Percentiles rank a stretch among this genome's conserved stretches.
Evolutionary conservation across 1,284 basidiomycete genomes (phyloP).

Genomic region (Mycena citricolor): DNA sequence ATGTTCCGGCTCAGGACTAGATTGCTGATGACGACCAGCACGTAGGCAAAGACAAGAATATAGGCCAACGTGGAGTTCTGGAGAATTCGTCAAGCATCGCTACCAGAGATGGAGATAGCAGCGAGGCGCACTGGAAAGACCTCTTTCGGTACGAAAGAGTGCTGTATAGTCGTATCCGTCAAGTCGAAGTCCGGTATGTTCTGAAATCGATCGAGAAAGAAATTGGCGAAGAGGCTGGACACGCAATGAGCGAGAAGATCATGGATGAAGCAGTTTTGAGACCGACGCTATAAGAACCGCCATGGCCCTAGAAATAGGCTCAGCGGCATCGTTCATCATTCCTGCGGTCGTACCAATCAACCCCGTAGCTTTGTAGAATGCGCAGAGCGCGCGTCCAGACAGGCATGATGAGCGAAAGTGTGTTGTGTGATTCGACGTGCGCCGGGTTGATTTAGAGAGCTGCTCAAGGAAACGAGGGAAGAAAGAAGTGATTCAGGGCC

Average conservation of each 20-base stretch:
- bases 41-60: slow-evolving; percentile 21
- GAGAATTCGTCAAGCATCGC: not conserved
- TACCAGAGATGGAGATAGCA: not conserved
- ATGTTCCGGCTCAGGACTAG: slow-evolving; percentile 23
- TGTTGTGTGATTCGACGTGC: too few species aligned
- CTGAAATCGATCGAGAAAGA: slow-evolving; percentile 26
- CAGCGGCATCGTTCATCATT: too few species aligned
- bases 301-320: slow-evolving; percentile 3
- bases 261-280: not conserved
- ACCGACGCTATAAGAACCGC: slow-evolving; percentile 8
- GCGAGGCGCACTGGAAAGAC: slow-evolving; percentile 21
- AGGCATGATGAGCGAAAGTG: too few species aligned
- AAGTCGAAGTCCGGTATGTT: slow-evolving; percentile 25
- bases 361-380: slow-evolving; percentile 16
- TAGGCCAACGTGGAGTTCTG: slow-evolving; percentile 17
- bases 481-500: too few species aligned
- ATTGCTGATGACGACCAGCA: slow-evolving; percentile 24
- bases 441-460: too few species aligned
- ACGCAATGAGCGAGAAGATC: not conserved
- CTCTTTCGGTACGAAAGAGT: slow-evolving; percentile 20
- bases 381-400: slow-evolving; percentile 8
- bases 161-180: slow-evolving; percentile 26
- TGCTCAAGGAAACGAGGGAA: too few species aligned
- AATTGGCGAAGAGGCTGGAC: slow-evolving; percentile 19
- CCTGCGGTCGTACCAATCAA: slow-evolving; percentile 14